Evolutionary conservation across 257 asterid genomes (phyloP), one percentile per base, ranked within the genome.

Genomic region (Hygrophila difformis): DNA sequence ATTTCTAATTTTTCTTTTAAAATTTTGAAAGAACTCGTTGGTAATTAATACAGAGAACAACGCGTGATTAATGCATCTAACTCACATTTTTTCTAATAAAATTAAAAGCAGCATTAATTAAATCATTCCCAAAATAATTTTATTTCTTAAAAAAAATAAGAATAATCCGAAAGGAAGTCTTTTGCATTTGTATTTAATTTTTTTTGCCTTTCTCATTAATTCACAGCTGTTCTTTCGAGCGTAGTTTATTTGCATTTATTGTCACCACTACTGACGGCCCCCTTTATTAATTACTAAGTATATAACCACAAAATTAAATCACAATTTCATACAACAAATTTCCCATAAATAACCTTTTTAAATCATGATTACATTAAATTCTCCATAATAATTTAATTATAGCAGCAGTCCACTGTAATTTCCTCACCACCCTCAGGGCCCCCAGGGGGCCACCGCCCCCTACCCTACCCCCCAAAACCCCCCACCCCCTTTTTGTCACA

Each of bases 191-290:
- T n/a, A n/a, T n/a, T n/a, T n/a, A n/a, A n/a, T n/a, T n/a, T n/a
- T n/a, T n/a, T n/a, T n/a, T n/a, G n/a, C n/a, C n/a, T n/a, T n/a
- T n/a, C n/a, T n/a, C 73, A 76, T 61, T 80, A 63, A 81, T 63
- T 70, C 71, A 73, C 72, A 74, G 72, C 84, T 81, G 81, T 74
- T 81, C 75, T 51, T 60, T 74, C 15, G 72, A 62, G 71, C 63
- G n/a, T n/a, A n/a, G n/a, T 69, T 67, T 51, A 67, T 13, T 20
- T 40, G 59, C 72, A 69, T 64, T 69, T 60, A 69, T 7, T 64
- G 60, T 60, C 54, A 13, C 48, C 38, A 44, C 35, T 44, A 20
- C 62, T 45, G 39, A 16, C 53, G 45, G 22, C 56, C 23, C 56
- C 47, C 59, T 2, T 56, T 5, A 15, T 9, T n/a, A n/a, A n/a